These are phyloP conservation scores for Cercospora sp. DNA, from an alignment of 2,329 filamentous ascomycete genomes.

Conservation along the genomic window DNA sequence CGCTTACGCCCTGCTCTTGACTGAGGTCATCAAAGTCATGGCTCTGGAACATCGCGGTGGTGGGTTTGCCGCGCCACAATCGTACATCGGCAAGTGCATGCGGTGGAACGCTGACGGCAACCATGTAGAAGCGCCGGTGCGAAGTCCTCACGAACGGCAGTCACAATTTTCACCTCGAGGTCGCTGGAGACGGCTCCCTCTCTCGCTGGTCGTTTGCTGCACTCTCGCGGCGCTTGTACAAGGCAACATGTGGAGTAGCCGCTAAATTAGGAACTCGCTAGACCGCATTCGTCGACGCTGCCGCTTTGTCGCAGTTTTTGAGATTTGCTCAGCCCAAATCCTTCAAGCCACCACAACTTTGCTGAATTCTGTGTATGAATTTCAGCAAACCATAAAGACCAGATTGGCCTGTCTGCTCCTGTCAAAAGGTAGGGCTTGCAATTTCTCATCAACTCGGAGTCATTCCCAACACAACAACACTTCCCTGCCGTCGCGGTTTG, in stretches of 20 bases:
- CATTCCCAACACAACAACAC: constrained; percentile 1
- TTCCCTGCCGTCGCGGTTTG: neutral
- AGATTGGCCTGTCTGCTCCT: neutral
- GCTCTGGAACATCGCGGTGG: neutral
- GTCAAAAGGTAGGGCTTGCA: neutral
- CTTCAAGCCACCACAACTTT: constrained; percentile 7
- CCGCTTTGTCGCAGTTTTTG: constrained; percentile 4
- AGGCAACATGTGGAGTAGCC: neutral
- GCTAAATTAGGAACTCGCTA: constrained; percentile 5
- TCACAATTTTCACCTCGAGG: neutral
- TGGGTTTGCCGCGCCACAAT: neutral
- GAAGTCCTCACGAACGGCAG: neutral
- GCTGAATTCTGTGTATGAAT: neutral
- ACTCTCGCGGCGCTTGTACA: neutral
- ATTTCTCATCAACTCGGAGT: neutral
- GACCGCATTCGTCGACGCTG: neutral
- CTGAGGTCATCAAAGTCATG: neutral
- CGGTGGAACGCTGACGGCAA: neutral
- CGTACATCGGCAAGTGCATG: neutral
- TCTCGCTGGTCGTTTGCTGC: neutral
- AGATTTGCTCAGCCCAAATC: constrained; percentile 15
- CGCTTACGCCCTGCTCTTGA: neutral
- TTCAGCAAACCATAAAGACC: neutral
- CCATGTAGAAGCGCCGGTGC: neutral
- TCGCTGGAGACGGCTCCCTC: neutral